These are phyloP conservation scores for Escovopsis sp. DNA, from an alignment of 2,329 filamentous ascomycete species.

Conservation along the genomic window DNA sequence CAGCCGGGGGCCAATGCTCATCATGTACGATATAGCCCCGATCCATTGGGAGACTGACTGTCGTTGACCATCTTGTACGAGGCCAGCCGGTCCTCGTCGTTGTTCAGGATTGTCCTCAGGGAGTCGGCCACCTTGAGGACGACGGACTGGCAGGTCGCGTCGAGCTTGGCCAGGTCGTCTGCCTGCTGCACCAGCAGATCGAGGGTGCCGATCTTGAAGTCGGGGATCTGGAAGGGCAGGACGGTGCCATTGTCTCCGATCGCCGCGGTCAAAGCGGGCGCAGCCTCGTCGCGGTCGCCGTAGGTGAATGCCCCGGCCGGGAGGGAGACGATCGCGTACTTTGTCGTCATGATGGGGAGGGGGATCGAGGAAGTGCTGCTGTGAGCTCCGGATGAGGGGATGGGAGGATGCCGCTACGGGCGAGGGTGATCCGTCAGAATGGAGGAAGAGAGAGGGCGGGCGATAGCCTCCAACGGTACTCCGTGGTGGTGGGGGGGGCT, in stretches of 20 bases:
- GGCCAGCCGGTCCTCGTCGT: conserved; percentile 65
- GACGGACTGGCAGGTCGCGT: conserved; percentile 61
- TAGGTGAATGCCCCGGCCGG: conserved; percentile 76
- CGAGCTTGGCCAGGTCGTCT: conserved; percentile 84
- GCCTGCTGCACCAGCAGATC: conserved; percentile 93
- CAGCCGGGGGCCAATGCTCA: conserved; percentile 11
- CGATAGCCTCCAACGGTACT: too few species aligned
- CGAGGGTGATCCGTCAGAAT: too few species aligned
- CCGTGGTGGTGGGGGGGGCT: too few species aligned
- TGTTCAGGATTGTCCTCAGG: conserved; percentile 66
- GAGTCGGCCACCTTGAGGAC: conserved; percentile 82
- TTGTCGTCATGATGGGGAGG: conserved; percentile 35
- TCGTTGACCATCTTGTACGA: conserved; percentile 91
- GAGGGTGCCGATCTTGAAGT: conserved; percentile 95
- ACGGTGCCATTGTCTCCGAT: conserved; percentile 65
- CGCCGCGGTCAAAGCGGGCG: conserved; percentile 58
- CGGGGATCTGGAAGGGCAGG: conserved; percentile 65
- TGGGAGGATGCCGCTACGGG: neutral
- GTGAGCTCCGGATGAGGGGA: conserved; percentile 1
- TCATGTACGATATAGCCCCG: neutral
- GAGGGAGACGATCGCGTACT: conserved; percentile 80
- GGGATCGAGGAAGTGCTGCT: conserved; percentile 2
- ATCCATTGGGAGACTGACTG: conserved; percentile 39
- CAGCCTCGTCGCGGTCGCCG: conserved; percentile 64
- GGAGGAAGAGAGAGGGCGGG: too few species aligned